These are phyloP conservation scores for Boletales sp. DNA, from an alignment of 768 basidiomycete species.

Conservation along the genomic window DNA sequence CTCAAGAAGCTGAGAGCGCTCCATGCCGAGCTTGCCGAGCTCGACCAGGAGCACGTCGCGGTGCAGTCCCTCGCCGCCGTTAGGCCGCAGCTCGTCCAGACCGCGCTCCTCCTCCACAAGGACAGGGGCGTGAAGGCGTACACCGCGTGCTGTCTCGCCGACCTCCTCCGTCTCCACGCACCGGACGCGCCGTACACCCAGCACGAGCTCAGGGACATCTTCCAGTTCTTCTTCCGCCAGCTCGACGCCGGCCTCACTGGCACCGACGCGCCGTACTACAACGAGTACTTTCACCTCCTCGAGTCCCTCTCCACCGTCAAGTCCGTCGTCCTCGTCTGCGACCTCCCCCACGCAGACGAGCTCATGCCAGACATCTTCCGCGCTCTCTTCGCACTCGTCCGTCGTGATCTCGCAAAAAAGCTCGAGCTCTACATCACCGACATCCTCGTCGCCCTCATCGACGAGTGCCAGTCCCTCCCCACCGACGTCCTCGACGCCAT, in stretches of 20 bases:
- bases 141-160: slow-evolving; percentile 90
- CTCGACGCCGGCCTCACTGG: slow-evolving; percentile 71
- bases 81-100: slow-evolving; percentile 76
- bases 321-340: slow-evolving; percentile 90
- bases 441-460: slow-evolving; percentile 84
- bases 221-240: slow-evolving; percentile 93
- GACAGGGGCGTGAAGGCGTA: slow-evolving; percentile 96
- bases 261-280: slow-evolving; percentile 79
- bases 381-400: slow-evolving; percentile 76
- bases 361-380: slow-evolving; percentile 81
- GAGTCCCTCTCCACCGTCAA: slow-evolving; percentile 93
- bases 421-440: slow-evolving; percentile 85
- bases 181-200: slow-evolving; percentile 96
- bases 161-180: slow-evolving; percentile 89
- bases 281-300: slow-evolving; percentile 92
- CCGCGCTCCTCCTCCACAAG: slow-evolving; percentile 85
- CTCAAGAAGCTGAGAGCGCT: slow-evolving; percentile 82
- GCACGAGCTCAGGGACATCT: slow-evolving; percentile 88
- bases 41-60: slow-evolving; percentile 89
- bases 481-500: slow-evolving; percentile 74
- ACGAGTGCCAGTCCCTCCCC: slow-evolving; percentile 79
- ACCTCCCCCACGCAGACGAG: slow-evolving; percentile 83
- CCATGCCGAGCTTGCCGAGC: slow-evolving; percentile 70
- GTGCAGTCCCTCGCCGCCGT: slow-evolving; percentile 62
- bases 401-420: slow-evolving; percentile 73